These are phyloP conservation scores for Melastoma malabathricum DNA, from an alignment of 345 rosid species.

Conservation along the genomic window DNA sequence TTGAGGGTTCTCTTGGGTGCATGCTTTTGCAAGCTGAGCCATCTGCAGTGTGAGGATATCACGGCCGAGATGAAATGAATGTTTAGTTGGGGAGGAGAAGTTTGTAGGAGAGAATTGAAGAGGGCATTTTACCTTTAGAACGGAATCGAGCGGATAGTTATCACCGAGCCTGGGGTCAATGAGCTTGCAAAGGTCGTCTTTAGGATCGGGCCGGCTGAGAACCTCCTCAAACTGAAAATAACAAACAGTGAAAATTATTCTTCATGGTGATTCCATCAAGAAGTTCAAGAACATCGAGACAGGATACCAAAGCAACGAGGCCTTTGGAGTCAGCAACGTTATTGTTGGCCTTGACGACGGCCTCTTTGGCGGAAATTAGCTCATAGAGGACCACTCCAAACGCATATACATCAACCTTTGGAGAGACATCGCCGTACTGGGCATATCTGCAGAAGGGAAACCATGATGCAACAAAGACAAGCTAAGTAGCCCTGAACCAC, in stretches of 20 bases:
- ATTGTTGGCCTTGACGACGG: slow-evolving; percentile 48
- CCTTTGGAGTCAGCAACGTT: slow-evolving; percentile 54
- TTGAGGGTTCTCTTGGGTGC: slow-evolving; percentile 75
- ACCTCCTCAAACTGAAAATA: slow-evolving; percentile 84
- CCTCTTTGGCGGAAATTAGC: slow-evolving; percentile 82
- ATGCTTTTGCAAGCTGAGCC: slow-evolving; percentile 78
- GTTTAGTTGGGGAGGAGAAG: no score
- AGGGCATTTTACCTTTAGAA: no score
- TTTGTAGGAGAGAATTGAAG: no score
- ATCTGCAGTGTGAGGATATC: slow-evolving; percentile 27
- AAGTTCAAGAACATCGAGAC: no score
- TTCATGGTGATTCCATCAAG: no score
- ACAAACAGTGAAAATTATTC: no score
- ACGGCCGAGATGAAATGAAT: neutral
- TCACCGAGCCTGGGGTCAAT: slow-evolving; percentile 70
- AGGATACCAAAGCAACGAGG: slow-evolving; percentile 68
- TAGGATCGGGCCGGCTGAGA: slow-evolving; percentile 43
- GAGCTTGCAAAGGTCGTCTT: slow-evolving; percentile 42
- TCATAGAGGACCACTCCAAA: slow-evolving; percentile 95
- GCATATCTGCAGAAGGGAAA: slow-evolving; percentile 46
- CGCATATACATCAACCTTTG: slow-evolving; percentile 87
- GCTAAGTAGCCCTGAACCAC: no score
- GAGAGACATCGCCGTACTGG: slow-evolving; percentile 73
- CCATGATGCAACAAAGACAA: no score
- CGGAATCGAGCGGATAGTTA: slow-evolving; percentile 64